A percentile compares a stretch with the other conserved stretches of the same genome.
These are phyloP conservation scores for Azolla pinnata DNA, from an alignment of 75 land plant species.

Conservation along the genomic window DNA sequence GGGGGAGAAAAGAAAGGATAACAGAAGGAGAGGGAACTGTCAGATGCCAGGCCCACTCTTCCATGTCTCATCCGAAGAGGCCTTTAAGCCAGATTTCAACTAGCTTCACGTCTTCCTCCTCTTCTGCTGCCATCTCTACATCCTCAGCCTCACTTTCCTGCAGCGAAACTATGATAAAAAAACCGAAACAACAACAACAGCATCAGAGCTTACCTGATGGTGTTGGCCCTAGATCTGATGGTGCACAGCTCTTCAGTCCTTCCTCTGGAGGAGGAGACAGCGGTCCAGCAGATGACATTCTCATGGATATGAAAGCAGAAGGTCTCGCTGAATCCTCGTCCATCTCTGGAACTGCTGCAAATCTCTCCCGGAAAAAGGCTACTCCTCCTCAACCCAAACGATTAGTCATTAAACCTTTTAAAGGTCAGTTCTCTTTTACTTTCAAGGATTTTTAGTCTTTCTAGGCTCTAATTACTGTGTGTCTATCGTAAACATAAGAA, in stretches of 20 bases:
- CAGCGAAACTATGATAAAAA: background rate
- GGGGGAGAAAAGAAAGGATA: background rate
- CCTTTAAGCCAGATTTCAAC: background rate
- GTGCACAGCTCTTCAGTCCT: conserved; percentile 16
- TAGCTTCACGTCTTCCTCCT: conserved; percentile 7
- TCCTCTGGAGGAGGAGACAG: conserved; percentile 3
- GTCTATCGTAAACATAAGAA: too few relatives aligned
- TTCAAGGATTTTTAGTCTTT: background rate
- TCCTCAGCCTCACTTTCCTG: conserved; percentile 15
- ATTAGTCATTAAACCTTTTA: conserved; percentile 70
- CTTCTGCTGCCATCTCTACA: conserved; percentile 13
- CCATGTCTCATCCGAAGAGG: conserved; percentile 2
- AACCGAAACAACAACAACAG: too few relatives aligned
- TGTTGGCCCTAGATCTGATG: background rate
- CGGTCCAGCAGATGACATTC: conserved; percentile 21
- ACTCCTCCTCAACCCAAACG: conserved; percentile 96
- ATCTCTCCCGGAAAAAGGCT: conserved; percentile 82
- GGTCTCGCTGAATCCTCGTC: conserved; percentile 12
- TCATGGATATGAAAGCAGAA: conserved; percentile 31
- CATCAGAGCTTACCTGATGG: background rate
- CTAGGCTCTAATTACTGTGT: background rate
- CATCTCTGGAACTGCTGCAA: conserved; percentile 46
- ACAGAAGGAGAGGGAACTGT: background rate
- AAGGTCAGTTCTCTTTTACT: conserved; percentile 34
- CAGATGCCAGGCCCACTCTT: background rate